These are phyloP conservation scores for Oryza officinalis DNA, from an alignment of 176 grass and related monocot species.

Conservation along the genomic window DNA sequence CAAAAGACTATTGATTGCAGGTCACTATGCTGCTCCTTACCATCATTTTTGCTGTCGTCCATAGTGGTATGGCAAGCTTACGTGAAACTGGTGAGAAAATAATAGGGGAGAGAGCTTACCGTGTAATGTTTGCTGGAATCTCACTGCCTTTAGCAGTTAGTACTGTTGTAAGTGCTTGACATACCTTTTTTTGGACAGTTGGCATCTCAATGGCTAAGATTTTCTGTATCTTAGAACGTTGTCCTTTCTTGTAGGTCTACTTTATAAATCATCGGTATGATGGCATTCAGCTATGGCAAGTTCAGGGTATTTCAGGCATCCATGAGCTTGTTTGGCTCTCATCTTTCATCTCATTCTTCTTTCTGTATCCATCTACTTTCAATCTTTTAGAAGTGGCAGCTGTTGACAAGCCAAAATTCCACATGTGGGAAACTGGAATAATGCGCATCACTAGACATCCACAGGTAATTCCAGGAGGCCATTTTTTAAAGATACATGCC, in stretches of 20 bases:
- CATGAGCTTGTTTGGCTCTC: conserved; percentile 89
- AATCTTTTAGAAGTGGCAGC: conserved; percentile 97
- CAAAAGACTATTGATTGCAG: conserved; percentile 35
- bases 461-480: conserved; percentile 51
- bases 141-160: conserved; percentile 85
- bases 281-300: conserved; percentile 86
- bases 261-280: conserved; percentile 94
- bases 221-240: background rate
- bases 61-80: conserved; percentile 92
- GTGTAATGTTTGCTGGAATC: conserved; percentile 86
- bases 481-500: background rate
- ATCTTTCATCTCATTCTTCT: conserved; percentile 79
- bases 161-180: conserved; percentile 69
- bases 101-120: conserved; percentile 78
- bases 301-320: conserved; percentile 62
- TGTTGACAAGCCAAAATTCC: conserved; percentile 91
- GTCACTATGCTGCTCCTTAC: conserved; percentile 72
- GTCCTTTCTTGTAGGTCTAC: conserved; percentile 66
- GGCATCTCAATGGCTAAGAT: background rate
- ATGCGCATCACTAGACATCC: conserved; percentile 97
- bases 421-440: conserved; percentile 98
- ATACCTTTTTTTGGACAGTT: background rate
- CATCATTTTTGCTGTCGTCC: conserved; percentile 76
- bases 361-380: conserved; percentile 96
- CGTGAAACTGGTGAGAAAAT: conserved; percentile 82